phyloP scores from a whole-genome alignment of 495 filamentous ascomycete genomes.

The Penicillium paxilli region DNA sequence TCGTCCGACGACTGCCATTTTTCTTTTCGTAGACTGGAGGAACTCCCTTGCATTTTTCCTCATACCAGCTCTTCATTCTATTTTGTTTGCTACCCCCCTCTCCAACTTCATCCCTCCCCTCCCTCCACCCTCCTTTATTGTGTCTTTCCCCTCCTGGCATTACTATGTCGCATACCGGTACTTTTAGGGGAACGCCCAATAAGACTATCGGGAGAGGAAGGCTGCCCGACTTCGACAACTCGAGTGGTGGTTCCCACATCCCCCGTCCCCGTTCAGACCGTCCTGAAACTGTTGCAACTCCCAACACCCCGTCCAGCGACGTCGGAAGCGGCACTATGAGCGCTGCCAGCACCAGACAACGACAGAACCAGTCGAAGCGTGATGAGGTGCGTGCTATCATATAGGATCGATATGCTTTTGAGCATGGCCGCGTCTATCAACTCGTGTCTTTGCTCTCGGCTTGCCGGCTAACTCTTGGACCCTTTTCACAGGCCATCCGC shows the following conservation, averaged over 20 bases:
- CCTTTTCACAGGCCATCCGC: conserved; percentile 79
- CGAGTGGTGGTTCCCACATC: conserved; percentile 69
- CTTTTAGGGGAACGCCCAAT: conserved; percentile 47
- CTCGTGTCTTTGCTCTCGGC: conserved; percentile 5
- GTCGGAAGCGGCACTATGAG: conserved; percentile 59
- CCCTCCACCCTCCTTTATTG: conserved; percentile 17
- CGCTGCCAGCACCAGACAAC: conserved; percentile 74
- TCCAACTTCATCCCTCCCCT: conserved; percentile 17
- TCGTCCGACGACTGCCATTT: conserved; percentile 26
- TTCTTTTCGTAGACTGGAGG: conserved; percentile 7
- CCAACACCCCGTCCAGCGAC: conserved; percentile 60
- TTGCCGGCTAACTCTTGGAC: neutral
- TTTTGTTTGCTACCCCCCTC: conserved; percentile 18
- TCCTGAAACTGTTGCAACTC: conserved; percentile 55
- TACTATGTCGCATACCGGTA: conserved; percentile 61
- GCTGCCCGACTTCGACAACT: conserved; percentile 67
- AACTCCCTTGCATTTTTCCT: conserved; percentile 21
- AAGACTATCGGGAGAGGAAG: conserved; percentile 61
- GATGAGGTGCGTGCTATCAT: conserved; percentile 77
- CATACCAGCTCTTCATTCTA: conserved; percentile 4
- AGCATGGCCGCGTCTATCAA: neutral
- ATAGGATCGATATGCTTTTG: conserved; percentile 6
- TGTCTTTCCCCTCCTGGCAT: conserved; percentile 19
- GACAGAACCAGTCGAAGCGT: conserved; percentile 92
- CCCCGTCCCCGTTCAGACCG: conserved; percentile 83